A percentile compares a stretch with the other conserved stretches of the same genome.
Evolutionary conservation across 2,329 filamentous ascomycete species (phyloP).

Genomic region (Penicillium palitans): DNA sequence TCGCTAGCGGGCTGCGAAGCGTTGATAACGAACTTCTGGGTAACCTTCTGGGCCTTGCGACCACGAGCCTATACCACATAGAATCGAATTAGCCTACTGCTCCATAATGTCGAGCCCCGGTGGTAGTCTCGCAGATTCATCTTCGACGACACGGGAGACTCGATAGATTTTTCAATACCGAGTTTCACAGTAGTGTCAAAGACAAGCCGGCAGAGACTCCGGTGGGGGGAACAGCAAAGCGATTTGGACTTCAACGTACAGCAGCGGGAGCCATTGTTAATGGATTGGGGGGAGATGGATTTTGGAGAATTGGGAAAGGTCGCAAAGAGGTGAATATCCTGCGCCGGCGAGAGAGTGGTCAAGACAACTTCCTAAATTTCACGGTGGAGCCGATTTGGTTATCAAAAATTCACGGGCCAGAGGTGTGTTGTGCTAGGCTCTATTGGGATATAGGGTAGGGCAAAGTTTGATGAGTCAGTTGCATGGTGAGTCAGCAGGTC

Average conservation of each 20-base stretch:
- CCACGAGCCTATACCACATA: slow-evolving; percentile 49
- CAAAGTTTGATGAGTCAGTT: not conserved
- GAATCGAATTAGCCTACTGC: slow-evolving; percentile 92
- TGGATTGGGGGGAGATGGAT: slow-evolving; percentile 38
- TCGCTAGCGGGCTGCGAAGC: slow-evolving; percentile 96
- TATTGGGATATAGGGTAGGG: slow-evolving; percentile 12
- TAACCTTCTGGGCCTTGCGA: slow-evolving; percentile 52
- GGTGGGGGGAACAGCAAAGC: slow-evolving; percentile 88
- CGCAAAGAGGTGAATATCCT: slow-evolving; percentile 93
- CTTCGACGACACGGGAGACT: not conserved
- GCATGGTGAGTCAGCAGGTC: not conserved
- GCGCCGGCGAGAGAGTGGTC: slow-evolving; percentile 56
- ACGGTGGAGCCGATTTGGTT: slow-evolving; percentile 29
- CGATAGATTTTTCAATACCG: slow-evolving; percentile 29
- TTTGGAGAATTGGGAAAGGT: slow-evolving; percentile 43
- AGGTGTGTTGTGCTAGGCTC: slow-evolving; percentile 31
- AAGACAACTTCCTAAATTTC: slow-evolving; percentile 29
- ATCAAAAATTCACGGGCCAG: slow-evolving; percentile 18
- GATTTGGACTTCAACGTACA: slow-evolving; percentile 70
- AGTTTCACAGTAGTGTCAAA: not conserved
- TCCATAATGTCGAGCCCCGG: slow-evolving; percentile 43
- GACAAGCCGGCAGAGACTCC: slow-evolving; percentile 22
- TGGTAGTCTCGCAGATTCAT: slow-evolving; percentile 12
- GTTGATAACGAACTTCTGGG: slow-evolving; percentile 90
- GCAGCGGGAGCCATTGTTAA: slow-evolving; percentile 79